phyloP scores from a whole-genome alignment of 257 asterid genomes.

The Solanum commersonii region DNA sequence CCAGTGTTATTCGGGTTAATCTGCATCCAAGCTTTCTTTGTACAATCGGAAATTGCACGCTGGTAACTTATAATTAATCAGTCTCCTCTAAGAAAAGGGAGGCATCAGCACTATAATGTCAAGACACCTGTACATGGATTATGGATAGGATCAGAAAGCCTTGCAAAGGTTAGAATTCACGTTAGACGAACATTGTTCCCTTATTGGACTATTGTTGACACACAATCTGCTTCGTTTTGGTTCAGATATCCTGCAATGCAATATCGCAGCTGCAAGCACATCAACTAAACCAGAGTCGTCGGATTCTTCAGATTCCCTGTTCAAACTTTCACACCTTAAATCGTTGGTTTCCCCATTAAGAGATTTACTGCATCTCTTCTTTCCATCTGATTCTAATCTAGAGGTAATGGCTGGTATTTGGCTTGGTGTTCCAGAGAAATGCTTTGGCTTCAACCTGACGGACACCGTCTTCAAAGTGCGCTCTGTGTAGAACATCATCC shows the following conservation, averaged over 20 bases:
- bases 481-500: constrained; percentile 38
- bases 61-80: background rate
- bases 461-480: constrained; percentile 18
- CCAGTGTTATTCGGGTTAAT: background rate
- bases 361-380: background rate
- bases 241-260: constrained; percentile 37
- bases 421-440: constrained; percentile 9
- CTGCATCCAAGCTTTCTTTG: background rate
- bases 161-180: constrained; percentile 37
- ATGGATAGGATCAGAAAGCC: constrained; percentile 21
- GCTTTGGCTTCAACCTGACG: constrained; percentile 21
- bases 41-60: background rate
- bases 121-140: constrained; percentile 8
- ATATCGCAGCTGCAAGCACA: constrained; percentile 34
- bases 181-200: constrained; percentile 47
- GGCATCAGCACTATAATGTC: background rate
- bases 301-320: constrained; percentile 13
- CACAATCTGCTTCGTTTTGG: constrained; percentile 38
- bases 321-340: constrained; percentile 3
- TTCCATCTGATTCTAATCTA: constrained; percentile 7
- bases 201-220: constrained; percentile 26
- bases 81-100: background rate
- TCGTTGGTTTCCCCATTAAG: background rate
- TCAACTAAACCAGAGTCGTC: constrained; percentile 34
- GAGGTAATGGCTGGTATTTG: constrained; percentile 7